Conservation (phyloP, 805 yeast species). For the Cyberlindnera bimundalis region DNA sequence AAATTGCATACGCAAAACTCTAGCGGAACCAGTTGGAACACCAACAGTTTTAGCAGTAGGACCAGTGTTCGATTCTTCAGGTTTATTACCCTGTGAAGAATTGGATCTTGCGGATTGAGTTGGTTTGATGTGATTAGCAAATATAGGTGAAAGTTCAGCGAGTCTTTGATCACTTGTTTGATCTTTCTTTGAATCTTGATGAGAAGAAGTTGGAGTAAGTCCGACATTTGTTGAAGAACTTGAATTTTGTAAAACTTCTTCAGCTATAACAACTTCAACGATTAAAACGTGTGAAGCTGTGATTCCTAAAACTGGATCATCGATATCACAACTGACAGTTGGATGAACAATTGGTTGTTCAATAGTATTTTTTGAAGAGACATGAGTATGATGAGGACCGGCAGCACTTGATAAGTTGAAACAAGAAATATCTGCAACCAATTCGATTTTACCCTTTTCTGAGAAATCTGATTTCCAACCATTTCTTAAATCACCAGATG, state of each 20-base stretch:
- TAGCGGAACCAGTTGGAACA: constrained; percentile 90
- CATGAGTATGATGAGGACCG: constrained; percentile 41
- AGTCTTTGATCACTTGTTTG: constrained; percentile 34
- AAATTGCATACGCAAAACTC: constrained; percentile 94
- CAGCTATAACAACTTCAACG: constrained; percentile 92
- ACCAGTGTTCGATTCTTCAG: neutral
- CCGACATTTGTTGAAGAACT: constrained; percentile 31
- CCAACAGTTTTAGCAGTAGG: constrained; percentile 38
- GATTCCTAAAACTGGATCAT: constrained; percentile 77
- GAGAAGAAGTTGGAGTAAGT: constrained; percentile 32
- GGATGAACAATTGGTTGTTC: constrained; percentile 27
- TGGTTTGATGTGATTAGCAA: constrained; percentile 34
- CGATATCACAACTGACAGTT: constrained; percentile 74
- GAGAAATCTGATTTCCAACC: constrained; percentile 97
- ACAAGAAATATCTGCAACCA: constrained; percentile 68
- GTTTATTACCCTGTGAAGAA: constrained; percentile 18
- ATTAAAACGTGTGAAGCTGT: constrained; percentile 72
- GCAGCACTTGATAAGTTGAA: constrained; percentile 55
- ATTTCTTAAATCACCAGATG: constrained; percentile 74
- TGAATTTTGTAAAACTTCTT: constrained; percentile 59
- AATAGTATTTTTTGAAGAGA: constrained; percentile 40
- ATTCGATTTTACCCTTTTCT: constrained; percentile 73
- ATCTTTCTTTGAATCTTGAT: constrained; percentile 11
- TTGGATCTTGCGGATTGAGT: constrained; percentile 21
- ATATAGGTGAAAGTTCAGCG: constrained; percentile 42